Evolutionary conservation across 805 yeast genomes (phyloP).

Genomic region (Candida vaughaniae): DNA sequence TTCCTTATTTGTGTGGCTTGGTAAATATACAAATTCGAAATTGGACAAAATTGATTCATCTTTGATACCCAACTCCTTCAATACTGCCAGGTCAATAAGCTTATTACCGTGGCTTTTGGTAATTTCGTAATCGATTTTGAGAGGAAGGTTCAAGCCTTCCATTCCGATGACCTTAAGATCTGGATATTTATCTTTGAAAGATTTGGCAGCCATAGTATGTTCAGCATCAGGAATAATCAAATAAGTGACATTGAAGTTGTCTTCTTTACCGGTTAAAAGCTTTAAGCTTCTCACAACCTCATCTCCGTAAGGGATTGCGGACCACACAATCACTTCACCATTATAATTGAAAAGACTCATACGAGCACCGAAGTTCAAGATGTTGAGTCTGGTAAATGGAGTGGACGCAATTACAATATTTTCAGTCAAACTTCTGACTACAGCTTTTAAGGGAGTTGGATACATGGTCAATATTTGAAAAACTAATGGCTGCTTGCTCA

Average conservation of each 20-base stretch:
- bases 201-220: constrained; percentile 62
- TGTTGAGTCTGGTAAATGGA: constrained; percentile 31
- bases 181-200: constrained; percentile 52
- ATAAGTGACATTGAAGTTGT: constrained; percentile 42
- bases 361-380: constrained; percentile 40
- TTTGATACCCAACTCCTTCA: constrained; percentile 30
- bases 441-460: constrained; percentile 32
- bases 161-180: constrained; percentile 53
- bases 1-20: constrained; percentile 59
- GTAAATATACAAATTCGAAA: constrained; percentile 57
- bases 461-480: constrained; percentile 23
- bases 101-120: constrained; percentile 34
- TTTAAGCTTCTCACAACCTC: constrained; percentile 41
- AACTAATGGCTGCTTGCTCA: too few relatives aligned
- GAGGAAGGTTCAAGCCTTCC: constrained; percentile 36
- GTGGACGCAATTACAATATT: constrained; percentile 34
- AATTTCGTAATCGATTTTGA: constrained; percentile 41
- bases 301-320: constrained; percentile 55
- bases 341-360: constrained; percentile 39
- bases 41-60: constrained; percentile 39
- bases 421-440: constrained; percentile 29
- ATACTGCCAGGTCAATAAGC: constrained; percentile 19
- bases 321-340: constrained; percentile 46
- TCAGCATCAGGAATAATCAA: constrained; percentile 62
- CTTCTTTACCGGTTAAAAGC: constrained; percentile 29